A percentile compares a stretch with the other conserved stretches of the same genome.
Evolutionary conservation across 1,284 basidiomycete species (phyloP).

Genomic region (Austroboletus niveus): DNA sequence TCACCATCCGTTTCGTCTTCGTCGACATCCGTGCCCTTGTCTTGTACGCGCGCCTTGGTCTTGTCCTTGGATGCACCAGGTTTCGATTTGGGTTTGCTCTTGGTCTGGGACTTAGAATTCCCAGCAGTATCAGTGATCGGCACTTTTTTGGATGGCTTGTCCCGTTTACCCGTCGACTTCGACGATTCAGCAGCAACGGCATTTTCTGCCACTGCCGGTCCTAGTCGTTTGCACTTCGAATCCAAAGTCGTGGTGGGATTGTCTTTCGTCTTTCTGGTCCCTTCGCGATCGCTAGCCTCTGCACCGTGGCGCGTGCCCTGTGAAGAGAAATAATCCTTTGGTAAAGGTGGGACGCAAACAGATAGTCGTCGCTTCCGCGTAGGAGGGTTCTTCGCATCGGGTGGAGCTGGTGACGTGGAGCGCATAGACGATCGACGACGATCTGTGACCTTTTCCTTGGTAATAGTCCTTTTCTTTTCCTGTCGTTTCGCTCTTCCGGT

Average conservation of each 20-base stretch:
- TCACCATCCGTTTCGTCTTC: neutral
- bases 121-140: neutral
- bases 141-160: slow-evolving; percentile 9
- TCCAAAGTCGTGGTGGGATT: neutral
- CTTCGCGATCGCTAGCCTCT: neutral
- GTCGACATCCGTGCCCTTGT: neutral
- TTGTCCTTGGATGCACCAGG: neutral
- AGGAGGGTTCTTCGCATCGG: slow-evolving; percentile 1
- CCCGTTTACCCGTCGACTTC: slow-evolving; percentile 19
- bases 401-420: slow-evolving; percentile 8
- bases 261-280: neutral
- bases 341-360: slow-evolving; percentile 27
- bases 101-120: slow-evolving; percentile 5
- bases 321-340: slow-evolving; percentile 29
- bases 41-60: neutral
- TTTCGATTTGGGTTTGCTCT: slow-evolving; percentile 6
- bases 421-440: slow-evolving; percentile 7
- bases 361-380: slow-evolving; percentile 24
- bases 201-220: slow-evolving; percentile 11
- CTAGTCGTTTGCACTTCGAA: neutral
- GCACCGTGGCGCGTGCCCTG: neutral
- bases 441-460: neutral
- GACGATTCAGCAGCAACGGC: slow-evolving; percentile 21
- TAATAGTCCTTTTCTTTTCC: no score
- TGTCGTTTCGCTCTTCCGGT: no score